Evolutionary conservation across 2,329 filamentous ascomycete genomes (phyloP).

Genomic region (Penicillium sp.): DNA sequence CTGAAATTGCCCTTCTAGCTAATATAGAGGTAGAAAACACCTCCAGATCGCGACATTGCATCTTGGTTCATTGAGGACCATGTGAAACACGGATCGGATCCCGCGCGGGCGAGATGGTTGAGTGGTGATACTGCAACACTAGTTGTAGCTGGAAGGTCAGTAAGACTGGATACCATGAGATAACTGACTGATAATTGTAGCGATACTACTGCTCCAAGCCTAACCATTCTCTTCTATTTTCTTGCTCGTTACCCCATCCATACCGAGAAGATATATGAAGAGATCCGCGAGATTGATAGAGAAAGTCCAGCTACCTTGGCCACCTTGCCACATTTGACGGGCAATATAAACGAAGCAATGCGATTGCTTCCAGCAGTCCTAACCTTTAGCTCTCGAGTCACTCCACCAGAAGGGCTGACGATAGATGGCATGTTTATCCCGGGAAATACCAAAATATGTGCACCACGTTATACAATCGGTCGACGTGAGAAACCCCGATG

Average conservation of each 20-base stretch:
- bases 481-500: background rate
- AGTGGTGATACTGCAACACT: slow-evolving; percentile 7
- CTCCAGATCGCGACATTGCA: slow-evolving; percentile 5
- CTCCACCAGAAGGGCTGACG: background rate
- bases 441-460: background rate
- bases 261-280: background rate
- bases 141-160: slow-evolving; percentile 3
- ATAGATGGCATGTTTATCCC: background rate
- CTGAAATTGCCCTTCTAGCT: background rate
- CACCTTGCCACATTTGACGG: background rate
- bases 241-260: slow-evolving; percentile 8
- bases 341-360: slow-evolving; percentile 1
- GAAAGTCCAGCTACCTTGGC: background rate
- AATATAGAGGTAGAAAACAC: background rate
- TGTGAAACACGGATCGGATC: background rate
- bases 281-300: background rate
- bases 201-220: slow-evolving; percentile 10
- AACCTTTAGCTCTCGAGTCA: background rate
- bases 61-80: slow-evolving; percentile 13
- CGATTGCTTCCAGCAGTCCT: background rate
- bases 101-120: background rate
- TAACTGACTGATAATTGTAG: background rate
- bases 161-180: background rate
- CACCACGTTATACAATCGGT: slow-evolving; percentile 1
- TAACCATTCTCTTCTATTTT: slow-evolving; percentile 10